Evolutionary conservation across 2,329 filamentous ascomycete genomes (phyloP), one percentile per base, ranked within the genome.

Genomic region (Aspergillus ochraceoroseus): DNA sequence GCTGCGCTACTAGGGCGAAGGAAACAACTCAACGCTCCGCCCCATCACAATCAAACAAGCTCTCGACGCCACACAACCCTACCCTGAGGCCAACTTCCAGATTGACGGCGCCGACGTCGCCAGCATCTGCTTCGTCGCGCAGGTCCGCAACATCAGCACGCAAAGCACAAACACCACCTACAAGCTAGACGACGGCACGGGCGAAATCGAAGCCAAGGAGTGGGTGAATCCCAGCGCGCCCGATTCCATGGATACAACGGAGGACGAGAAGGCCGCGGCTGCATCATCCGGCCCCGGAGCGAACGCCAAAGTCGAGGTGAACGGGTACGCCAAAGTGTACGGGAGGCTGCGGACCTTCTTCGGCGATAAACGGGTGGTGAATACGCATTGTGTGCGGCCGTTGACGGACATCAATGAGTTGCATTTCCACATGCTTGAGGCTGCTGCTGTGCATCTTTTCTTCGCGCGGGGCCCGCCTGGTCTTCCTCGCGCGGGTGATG

Each of bases 21-120:
- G 77, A 53, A 86, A 94, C 66, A 87, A 95, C 57, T 54, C 54
- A 36, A 89, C 87, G 13, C 77, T 98, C 37, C 85, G 92, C 30
- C 89, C 92, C 1, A 85, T 95, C 32, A 98, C 92, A 7, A 87
- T 96, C 68, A 95, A 95, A 67, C 92, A 98, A 68, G 77, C 95
- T 43, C 72, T 89, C 59, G 87, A 94, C 49, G 86, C 87, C 49
- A 76, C 84, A 49, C 83, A 87, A 66, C 77, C 82, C 26, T 83
- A 85, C 62, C 79, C 81, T 2, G 79, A 82, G 44, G 80, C 81
- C 41, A 82, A 87, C 23, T 92, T 94, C 75, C 80, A 81, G 49
- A 85, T 96, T 57, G 92, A 96, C 68, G 83, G 80, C 50, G 68
- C 74, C 32, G 77, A 83, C 49, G 72, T 89, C 46, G 82, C 81